A percentile compares a stretch with the other conserved stretches of the same genome.
phyloP scores from a whole-genome alignment of 2,329 filamentous ascomycete species.

The Cercospora sp. region DNA sequence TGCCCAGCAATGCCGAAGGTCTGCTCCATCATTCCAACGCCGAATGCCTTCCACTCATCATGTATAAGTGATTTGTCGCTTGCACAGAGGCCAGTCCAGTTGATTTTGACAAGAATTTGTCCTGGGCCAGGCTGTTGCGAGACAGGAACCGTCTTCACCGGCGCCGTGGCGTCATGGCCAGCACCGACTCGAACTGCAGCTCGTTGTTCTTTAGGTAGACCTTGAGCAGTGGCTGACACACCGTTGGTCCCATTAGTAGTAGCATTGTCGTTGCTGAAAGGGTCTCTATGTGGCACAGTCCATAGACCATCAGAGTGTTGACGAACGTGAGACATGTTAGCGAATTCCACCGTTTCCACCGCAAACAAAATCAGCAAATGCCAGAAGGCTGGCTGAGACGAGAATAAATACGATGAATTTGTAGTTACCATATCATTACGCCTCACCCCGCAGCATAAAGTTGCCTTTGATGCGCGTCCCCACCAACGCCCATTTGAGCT shows the following conservation, averaged over 20 bases:
- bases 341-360: not conserved
- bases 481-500: not conserved
- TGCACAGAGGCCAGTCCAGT: conserved; percentile 41
- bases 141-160: conserved; percentile 38
- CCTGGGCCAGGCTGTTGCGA: conserved; percentile 36
- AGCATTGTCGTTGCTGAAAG: not conserved
- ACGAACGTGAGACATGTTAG: not conserved
- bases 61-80: conserved; percentile 42
- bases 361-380: not conserved
- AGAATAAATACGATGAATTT: not conserved
- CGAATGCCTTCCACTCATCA: conserved; percentile 41
- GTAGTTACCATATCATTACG: not conserved
- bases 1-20: conserved; percentile 37
- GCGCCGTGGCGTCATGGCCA: conserved; percentile 34
- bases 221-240: not conserved
- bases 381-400: not conserved
- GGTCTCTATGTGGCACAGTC: conserved; percentile 6
- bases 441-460: not conserved
- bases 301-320: conserved; percentile 3
- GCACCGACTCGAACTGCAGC: conserved; percentile 42
- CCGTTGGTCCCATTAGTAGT: not conserved
- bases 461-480: not conserved
- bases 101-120: conserved; percentile 42
- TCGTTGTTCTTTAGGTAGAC: conserved; percentile 39
- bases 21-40: conserved; percentile 35